These are phyloP conservation scores for Xylariomycetidae sp. DNA, from an alignment of 2,329 filamentous ascomycete species.

Conservation along the genomic window DNA sequence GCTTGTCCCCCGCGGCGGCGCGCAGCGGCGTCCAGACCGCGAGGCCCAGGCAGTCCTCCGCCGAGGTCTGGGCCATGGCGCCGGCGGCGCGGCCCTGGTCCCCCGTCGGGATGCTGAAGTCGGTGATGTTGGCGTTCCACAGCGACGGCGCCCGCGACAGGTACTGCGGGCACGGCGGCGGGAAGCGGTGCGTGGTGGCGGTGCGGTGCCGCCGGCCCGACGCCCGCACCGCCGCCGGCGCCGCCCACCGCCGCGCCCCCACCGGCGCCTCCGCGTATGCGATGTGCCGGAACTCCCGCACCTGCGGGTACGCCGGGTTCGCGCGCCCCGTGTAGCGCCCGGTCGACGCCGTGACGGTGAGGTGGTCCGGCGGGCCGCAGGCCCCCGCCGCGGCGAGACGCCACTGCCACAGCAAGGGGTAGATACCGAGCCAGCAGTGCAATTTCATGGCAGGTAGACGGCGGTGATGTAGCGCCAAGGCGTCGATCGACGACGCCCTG, in stretches of 20 bases:
- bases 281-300: constrained; percentile 32
- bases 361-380: no score
- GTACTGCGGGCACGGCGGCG: constrained; percentile 26
- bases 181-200: constrained; percentile 15
- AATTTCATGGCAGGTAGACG: no score
- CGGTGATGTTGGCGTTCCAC: constrained; percentile 21
- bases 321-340: constrained; percentile 18
- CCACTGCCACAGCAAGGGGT: no score
- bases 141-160: constrained; percentile 19
- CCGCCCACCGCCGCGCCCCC: constrained; percentile 40
- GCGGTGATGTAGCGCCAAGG: no score
- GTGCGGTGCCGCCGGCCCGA: constrained; percentile 18
- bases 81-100: constrained; percentile 15
- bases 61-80: constrained; percentile 20
- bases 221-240: constrained; percentile 24
- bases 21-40: constrained; percentile 28
- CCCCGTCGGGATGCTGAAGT: constrained; percentile 14
- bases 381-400: no score
- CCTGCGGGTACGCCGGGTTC: constrained; percentile 13
- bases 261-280: constrained; percentile 53
- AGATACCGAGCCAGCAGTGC: no score
- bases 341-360: constrained; percentile 17
- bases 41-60: constrained; percentile 30
- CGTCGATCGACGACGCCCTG: no score
- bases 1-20: constrained; percentile 11